phyloP scores from a whole-genome alignment of 441 rosid species.

The Gossypium davidsonii region DNA sequence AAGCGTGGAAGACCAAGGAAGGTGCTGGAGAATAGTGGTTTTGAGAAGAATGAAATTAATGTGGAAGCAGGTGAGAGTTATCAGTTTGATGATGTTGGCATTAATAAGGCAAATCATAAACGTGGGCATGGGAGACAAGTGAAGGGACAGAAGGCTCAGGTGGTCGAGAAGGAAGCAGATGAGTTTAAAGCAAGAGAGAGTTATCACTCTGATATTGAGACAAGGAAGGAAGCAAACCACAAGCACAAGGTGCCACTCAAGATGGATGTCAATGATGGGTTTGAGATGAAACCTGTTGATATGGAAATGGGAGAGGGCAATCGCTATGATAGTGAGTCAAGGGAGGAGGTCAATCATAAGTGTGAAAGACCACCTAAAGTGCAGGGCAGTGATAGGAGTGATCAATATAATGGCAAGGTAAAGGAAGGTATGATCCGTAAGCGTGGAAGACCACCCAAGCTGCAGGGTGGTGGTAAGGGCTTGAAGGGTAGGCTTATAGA shows the following conservation, averaged over 20 bases:
- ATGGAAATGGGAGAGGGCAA: constrained; percentile 15
- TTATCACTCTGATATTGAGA: constrained; percentile 14
- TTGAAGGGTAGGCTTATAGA: neutral
- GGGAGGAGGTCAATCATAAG: constrained; percentile 14
- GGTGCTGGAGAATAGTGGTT: constrained; percentile 5
- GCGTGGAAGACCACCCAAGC: constrained; percentile 15
- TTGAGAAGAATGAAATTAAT: neutral
- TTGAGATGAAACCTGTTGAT: constrained; percentile 18
- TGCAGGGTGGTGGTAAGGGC: neutral
- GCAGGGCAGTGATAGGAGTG: constrained; percentile 12
- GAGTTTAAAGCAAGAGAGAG: neutral
- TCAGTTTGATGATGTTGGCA: neutral
- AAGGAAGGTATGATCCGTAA: constrained; percentile 2
- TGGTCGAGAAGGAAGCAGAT: neutral
- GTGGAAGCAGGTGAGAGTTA: neutral
- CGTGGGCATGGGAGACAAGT: constrained; percentile 5
- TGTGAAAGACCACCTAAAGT: constrained; percentile 28
- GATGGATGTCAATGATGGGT: neutral
- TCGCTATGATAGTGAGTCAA: constrained; percentile 12
- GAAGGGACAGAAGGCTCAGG: neutral
- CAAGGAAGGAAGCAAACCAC: neutral
- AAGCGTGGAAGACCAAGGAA: constrained; percentile 14
- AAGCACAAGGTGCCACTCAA: neutral
- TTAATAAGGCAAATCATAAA: neutral
- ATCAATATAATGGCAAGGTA: constrained; percentile 10